phyloP scores from a whole-genome alignment of 371 early-diverging fungal genomes.

The Phascolomyces articulosus region DNA sequence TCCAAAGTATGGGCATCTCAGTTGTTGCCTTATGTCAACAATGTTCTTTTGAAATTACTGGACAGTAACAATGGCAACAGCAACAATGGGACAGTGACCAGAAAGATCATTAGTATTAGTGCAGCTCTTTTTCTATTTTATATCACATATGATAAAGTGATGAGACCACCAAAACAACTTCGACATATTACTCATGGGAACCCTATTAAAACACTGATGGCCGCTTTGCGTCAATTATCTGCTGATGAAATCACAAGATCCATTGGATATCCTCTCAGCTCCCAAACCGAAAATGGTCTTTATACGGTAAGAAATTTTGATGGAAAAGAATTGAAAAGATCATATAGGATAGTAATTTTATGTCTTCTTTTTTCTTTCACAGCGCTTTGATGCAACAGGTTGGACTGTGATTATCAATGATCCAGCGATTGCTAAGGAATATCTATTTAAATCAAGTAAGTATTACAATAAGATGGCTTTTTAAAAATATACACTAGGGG shows the following conservation, averaged over 20 bases:
- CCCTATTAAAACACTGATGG: neutral
- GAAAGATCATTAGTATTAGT: neutral
- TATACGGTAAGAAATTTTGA: neutral
- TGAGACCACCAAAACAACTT: constrained; percentile 1
- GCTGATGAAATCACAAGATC: neutral
- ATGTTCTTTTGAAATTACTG: no score
- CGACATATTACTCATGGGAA: constrained; percentile 8
- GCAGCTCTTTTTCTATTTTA: neutral
- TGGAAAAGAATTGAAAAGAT: no score
- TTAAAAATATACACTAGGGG: no score
- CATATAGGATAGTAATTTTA: no score
- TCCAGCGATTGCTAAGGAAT: constrained; percentile 5
- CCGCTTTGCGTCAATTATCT: neutral
- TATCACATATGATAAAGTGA: neutral
- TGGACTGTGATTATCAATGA: constrained; percentile 14
- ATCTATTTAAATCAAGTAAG: constrained; percentile 15
- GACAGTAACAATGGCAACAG: neutral
- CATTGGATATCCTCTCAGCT: neutral
- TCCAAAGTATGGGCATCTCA: neutral
- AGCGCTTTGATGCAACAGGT: constrained; percentile 10
- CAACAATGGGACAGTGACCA: neutral
- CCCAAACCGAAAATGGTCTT: neutral
- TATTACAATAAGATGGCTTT: neutral
- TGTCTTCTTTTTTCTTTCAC: no score
- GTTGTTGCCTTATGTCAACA: neutral